Percentiles rank a stretch among this genome's conserved stretches.
Evolutionary conservation across 2,329 filamentous ascomycete species (phyloP).

Genomic region (Aspergillus sp.): DNA sequence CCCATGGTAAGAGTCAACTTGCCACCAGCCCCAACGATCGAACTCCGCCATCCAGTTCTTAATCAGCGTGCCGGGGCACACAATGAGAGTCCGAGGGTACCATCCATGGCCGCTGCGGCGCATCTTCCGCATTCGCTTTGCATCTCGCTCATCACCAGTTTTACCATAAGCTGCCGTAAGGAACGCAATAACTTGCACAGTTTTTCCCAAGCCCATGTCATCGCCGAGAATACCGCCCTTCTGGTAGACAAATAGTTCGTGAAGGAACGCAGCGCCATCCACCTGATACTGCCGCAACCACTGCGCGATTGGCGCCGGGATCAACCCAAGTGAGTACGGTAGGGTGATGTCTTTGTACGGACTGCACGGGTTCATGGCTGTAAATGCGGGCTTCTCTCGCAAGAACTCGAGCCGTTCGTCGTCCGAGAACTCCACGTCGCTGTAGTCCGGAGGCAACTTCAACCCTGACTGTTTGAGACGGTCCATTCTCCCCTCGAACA

Average conservation of each 20-base stretch:
- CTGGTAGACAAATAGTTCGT: constrained; percentile 86
- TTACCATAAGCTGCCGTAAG: constrained; percentile 91
- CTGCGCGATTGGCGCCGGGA: constrained; percentile 85
- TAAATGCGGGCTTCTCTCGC: constrained; percentile 68
- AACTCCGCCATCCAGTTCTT: constrained; percentile 90
- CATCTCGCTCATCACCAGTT: constrained; percentile 81
- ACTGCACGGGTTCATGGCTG: constrained; percentile 60
- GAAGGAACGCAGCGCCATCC: constrained; percentile 78
- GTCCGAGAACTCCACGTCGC: constrained; percentile 73
- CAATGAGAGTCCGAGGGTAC: constrained; percentile 81
- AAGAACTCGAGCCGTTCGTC: constrained; percentile 61
- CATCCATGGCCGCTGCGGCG: constrained; percentile 62
- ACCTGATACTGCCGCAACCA: constrained; percentile 92
- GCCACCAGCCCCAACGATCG: constrained; percentile 93
- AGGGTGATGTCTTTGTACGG: constrained; percentile 73
- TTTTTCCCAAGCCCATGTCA: constrained; percentile 97
- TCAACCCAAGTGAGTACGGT: constrained; percentile 70
- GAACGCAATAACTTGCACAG: constrained; percentile 92
- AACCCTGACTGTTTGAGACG: constrained; percentile 66
- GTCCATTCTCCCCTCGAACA: constrained; percentile 64
- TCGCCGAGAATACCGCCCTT: constrained; percentile 88
- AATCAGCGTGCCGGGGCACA: constrained; percentile 86
- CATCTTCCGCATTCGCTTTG: constrained; percentile 83
- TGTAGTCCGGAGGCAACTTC: constrained; percentile 72
- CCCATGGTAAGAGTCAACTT: constrained; percentile 79